Conservation (phyloP, 2,329 filamentous ascomycete genomes). For the Diplodia corticola region DNA sequence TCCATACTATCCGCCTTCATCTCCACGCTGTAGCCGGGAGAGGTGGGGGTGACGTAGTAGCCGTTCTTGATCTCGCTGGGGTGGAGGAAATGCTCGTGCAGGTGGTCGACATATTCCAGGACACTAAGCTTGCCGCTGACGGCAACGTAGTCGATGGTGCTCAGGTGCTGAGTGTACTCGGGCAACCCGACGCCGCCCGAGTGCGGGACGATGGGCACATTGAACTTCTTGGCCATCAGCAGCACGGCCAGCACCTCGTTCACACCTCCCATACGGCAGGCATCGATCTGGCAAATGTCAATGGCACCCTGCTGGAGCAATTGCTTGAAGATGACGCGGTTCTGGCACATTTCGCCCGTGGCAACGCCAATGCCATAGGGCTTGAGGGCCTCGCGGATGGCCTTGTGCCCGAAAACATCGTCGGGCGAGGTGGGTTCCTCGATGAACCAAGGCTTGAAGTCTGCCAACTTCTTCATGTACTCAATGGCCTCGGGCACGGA, state of each 20-base stretch:
- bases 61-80: slow-evolving; percentile 78
- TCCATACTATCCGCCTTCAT: slow-evolving; percentile 92
- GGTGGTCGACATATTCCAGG: slow-evolving; percentile 87
- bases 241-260: slow-evolving; percentile 92
- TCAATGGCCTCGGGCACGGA: slow-evolving; percentile 84
- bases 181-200: slow-evolving; percentile 86
- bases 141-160: slow-evolving; percentile 88
- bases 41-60: slow-evolving; percentile 81
- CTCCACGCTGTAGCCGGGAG: slow-evolving; percentile 87
- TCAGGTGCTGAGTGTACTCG: slow-evolving; percentile 91
- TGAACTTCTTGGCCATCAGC: slow-evolving; percentile 77
- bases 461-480: slow-evolving; percentile 78
- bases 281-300: slow-evolving; percentile 87
- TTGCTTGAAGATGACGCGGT: slow-evolving; percentile 92
- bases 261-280: slow-evolving; percentile 84
- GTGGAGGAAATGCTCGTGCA: slow-evolving; percentile 90
- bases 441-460: slow-evolving; percentile 92
- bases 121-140: slow-evolving; percentile 79
- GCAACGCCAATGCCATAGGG: slow-evolving; percentile 78
- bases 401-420: slow-evolving; percentile 85
- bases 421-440: slow-evolving; percentile 91
- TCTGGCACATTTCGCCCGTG: slow-evolving; percentile 94
- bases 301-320: slow-evolving; percentile 77
- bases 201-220: slow-evolving; percentile 83
- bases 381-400: slow-evolving; percentile 75